These are phyloP conservation scores for Trypanosoma cruzi DNA, from an alignment of 208 protist species.

Conservation along the genomic window DNA sequence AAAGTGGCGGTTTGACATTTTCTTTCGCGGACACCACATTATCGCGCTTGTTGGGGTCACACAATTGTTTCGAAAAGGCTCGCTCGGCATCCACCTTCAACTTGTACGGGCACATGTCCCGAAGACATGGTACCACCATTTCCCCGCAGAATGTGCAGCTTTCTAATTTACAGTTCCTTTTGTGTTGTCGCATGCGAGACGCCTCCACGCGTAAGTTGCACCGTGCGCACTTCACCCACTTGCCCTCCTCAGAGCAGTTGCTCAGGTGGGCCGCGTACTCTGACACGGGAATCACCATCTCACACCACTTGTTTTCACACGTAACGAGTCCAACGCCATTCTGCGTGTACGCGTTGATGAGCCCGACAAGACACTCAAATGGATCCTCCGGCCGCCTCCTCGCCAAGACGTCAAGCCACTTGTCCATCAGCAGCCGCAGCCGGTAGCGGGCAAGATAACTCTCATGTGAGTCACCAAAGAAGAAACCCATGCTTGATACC, in stretches of 20 bases:
- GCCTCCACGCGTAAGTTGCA: constrained; percentile 76
- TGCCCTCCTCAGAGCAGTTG: constrained; percentile 50
- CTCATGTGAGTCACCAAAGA: constrained; percentile 31
- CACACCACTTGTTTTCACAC: constrained; percentile 79
- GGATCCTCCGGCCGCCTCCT: constrained; percentile 60
- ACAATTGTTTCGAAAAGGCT: neutral
- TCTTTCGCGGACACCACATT: neutral
- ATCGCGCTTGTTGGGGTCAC: neutral
- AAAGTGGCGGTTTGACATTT: neutral
- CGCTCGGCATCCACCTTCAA: constrained; percentile 49
- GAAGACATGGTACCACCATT: constrained; percentile 72
- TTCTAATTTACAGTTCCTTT: constrained; percentile 57
- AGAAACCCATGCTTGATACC: constrained; percentile 2
- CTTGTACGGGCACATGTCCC: constrained; percentile 62
- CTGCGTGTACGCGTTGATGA: constrained; percentile 45
- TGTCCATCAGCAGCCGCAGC: constrained; percentile 65
- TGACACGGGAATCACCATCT: constrained; percentile 61
- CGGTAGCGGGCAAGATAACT: constrained; percentile 67
- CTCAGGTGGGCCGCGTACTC: constrained; percentile 41
- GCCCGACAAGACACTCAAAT: constrained; percentile 61
- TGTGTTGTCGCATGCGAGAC: constrained; percentile 50
- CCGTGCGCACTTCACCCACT: constrained; percentile 66
- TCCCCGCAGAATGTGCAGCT: constrained; percentile 72
- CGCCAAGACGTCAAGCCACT: constrained; percentile 52
- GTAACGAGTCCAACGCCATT: constrained; percentile 69